Evolutionary conservation across 345 rosid genomes (phyloP).

Genomic region (Atalantia buxifolia): DNA sequence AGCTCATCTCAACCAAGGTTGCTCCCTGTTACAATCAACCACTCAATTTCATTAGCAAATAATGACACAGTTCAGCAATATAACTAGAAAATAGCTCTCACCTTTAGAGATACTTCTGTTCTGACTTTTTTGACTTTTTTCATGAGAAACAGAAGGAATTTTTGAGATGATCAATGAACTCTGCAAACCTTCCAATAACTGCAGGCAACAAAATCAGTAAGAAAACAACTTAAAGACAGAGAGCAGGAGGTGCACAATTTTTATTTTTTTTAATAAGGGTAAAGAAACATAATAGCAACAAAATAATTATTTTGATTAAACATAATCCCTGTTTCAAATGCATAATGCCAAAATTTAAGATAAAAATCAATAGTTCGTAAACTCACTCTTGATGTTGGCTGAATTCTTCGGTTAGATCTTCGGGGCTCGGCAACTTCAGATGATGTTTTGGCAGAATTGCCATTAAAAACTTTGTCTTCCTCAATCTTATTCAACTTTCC

Average conservation of each 20-base stretch:
- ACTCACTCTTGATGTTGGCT: conserved; percentile 98
- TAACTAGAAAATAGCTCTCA: conserved; percentile 4
- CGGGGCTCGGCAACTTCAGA: conserved; percentile 69
- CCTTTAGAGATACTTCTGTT: conserved; percentile 45
- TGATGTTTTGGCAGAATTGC: conserved; percentile 34
- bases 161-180: conserved; percentile 79
- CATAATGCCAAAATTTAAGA: not conserved
- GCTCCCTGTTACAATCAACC: conserved; percentile 50
- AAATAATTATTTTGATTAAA: not conserved
- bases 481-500: conserved; percentile 50
- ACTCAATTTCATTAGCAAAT: conserved; percentile 11
- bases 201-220: conserved; percentile 9
- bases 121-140: conserved; percentile 56
- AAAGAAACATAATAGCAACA: not conserved
- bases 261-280: not conserved
- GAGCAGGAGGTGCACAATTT: not conserved
- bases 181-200: conserved; percentile 96
- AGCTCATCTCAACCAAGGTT: conserved; percentile 38
- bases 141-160: conserved; percentile 72
- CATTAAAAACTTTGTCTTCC: conserved; percentile 44
- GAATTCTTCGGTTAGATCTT: conserved; percentile 89
- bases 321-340: not conserved
- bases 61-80: conserved; percentile 1
- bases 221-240: not conserved
- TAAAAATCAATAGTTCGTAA: not conserved